Base-by-base conservation (phyloP, 768 basidiomycete genomes). In the Tricholoma flavovirens region DNA sequence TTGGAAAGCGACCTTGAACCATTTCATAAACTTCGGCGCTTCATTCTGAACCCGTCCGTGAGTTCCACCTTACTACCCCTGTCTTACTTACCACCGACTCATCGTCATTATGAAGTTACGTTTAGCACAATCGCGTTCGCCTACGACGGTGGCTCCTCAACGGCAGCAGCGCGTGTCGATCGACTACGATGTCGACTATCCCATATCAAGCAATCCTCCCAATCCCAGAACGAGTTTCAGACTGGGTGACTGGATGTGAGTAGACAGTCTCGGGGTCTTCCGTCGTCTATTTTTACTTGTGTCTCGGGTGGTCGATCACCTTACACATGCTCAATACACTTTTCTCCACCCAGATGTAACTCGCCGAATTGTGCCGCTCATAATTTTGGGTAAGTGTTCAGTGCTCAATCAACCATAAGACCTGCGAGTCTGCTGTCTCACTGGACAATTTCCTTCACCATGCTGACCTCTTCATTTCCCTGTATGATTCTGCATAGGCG, bases 231-330 rank as follows among this genome's bases (percentile, higher is more conserved):
- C 80, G 2, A 81, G 74, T 61, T 88, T 88, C 68, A 75, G 87
- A 61, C 71, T 79, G 4, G 87, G 87, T 14, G 87, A 88, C 64
- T 88, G 87, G 87, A 86, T 88, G 86, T 88, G 65, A 73, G 86
- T 82, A 19, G 46, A 42, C 51, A 50, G 60, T 56, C 49, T 42
- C 51, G 48, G 51, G 56, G 52, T 55, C 54, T 56, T 56, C 56
- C 61, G 32, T 17, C 45, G 46, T 56, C 57, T 59, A 64, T 64
- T 60, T 65, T 65, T 66, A 62, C 57, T 62, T 58, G 24, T 64
- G 63, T 63, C 63, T 61, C 59, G 57, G 59, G 61, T 54, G 55
- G 45, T 59, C 60, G 60, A 63, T 57, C 54, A 49, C 36, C 49
- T 52, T 59, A 29, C 43, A 32, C 21, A 49, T 53, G 48, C 60